Evolutionary conservation across 2,329 filamentous ascomycete genomes (phyloP), one percentile per base, ranked within the genome.

Genomic region (Penicillium sp.): DNA sequence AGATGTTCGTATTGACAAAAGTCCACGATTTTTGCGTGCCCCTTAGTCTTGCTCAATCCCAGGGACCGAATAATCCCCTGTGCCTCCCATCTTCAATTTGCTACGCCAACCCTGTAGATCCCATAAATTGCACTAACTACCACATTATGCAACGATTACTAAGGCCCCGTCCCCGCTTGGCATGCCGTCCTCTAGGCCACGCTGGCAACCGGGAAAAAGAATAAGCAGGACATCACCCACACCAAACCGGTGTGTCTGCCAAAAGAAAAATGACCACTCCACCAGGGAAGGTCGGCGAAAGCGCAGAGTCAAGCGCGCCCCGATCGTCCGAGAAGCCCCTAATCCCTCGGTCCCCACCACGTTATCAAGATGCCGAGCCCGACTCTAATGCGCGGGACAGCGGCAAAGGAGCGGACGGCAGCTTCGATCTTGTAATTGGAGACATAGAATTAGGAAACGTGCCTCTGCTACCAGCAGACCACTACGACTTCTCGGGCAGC

Each of bases 401-500:
- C 22, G 20, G 5, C 6, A 37, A 37, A 26, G n/a, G 14, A 26
- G 31, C n/a, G n/a, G 55, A 53, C 31, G 42, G 31, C 33, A 57
- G 53, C 50, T 53, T 60, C 14, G 42, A 58, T 29, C 22, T 61
- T 22, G 54, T 40, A 12, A 22, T 52, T 15, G 49, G 46, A 15
- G 61, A 64, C 47, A 45, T 66, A 42, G 63, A 66, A 49, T 26
- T 60, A 35, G 63, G 62, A 25, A 50, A 58, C 51, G 48, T 64
- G 15, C 63, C 63, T 8, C 47, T 65, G 15, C 49, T 65, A 12
- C 56, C 62, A 0, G 48, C 47, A 8, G 55, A 53, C 4, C 29
- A 44, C 23, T 44, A 48, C 27, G 40, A 35, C 26, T 49, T 42
- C 23, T 45, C 53, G 12, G 29, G 20, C 20, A 48, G 49, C 22